A percentile compares a stretch with the other conserved stretches of the same genome.
These are phyloP conservation scores for Aspergillus unguis DNA, from an alignment of 2,329 filamentous ascomycete species.

Conservation along the genomic window DNA sequence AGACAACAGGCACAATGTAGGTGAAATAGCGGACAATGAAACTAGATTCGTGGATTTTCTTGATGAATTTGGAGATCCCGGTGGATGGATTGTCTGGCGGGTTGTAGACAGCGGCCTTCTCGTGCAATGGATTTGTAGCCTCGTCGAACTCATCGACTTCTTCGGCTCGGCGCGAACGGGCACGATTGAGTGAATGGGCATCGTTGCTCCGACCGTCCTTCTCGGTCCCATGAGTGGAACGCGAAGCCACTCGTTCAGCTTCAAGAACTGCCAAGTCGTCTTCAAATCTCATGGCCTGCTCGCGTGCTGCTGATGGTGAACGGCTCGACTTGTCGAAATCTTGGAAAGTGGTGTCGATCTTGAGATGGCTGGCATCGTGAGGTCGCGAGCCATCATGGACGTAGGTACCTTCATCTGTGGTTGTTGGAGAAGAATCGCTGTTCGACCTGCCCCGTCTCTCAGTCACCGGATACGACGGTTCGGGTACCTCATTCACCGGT, in stretches of 20 bases:
- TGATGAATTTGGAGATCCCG: conserved; percentile 61
- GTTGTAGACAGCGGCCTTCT: conserved; percentile 62
- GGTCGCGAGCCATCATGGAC: conserved; percentile 22
- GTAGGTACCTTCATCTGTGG: conserved; percentile 33
- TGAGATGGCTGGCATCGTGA: conserved; percentile 16
- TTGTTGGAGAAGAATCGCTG: conserved; percentile 23
- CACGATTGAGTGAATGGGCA: conserved; percentile 48
- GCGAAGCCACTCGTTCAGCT: conserved; percentile 60
- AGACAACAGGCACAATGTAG: conserved; percentile 64
- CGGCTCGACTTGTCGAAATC: conserved; percentile 19
- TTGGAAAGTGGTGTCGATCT: conserved; percentile 27
- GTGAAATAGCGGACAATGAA: conserved; percentile 67
- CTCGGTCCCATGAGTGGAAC: conserved; percentile 30
- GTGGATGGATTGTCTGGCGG: conserved; percentile 62
- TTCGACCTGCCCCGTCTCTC: conserved; percentile 23
- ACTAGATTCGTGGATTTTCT: conserved; percentile 62
- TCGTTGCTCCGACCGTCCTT: conserved; percentile 36
- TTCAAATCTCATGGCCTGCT: conserved; percentile 59
- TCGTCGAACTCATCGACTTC: conserved; percentile 65
- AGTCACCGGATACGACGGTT: conserved; percentile 24
- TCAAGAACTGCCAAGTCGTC: conserved; percentile 65
- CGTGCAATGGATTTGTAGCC: conserved; percentile 66
- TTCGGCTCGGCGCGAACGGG: conserved; percentile 53
- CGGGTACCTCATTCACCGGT: conserved; percentile 30
- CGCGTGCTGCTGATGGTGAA: conserved; percentile 57